Base-by-base conservation (phyloP, 2,329 filamentous ascomycete species). In the Monosporascus sp. region DNA sequence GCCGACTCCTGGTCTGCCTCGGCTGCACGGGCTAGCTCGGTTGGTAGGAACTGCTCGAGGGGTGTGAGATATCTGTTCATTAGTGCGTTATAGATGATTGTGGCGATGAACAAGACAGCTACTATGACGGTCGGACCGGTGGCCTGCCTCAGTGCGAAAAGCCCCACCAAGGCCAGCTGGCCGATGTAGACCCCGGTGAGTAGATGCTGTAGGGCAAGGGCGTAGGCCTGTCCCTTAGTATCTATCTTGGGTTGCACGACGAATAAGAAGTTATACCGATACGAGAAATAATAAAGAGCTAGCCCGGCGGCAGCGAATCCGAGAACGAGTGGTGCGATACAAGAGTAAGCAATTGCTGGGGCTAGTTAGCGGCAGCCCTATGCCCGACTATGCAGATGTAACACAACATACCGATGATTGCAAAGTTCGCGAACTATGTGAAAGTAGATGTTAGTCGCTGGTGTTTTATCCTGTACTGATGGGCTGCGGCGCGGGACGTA, bases 181-280 rank as follows among this genome's bases (percentile, higher is more conserved):
- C 81, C 77, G 38, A 91, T 75, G 66, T 92, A 91, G 51, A 88
- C 76, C 44, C 88, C 87, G 2, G 85, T 84, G 17, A 88, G 78
- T 45, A 89, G 78, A 40, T 91, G 87, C 65, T 90, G 84, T 28
- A 91, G 74, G 2, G 85, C 87, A 40, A 86, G 82, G 8, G 85
- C 81, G 64, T 90, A 91, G 57, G 83, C 78, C 46, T 85, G 79
- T 45, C 88, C 88, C 66, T 89, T 88, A 22, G 87, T 90, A 65
- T 91, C 87, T 60, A 90, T 84, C 60, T 81, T 74, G 28, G 84
- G 76, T 60, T 88, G 83, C 43, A 82, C 83, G 22, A 89, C 87
- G 66, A 86, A 91, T 24, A 91, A 75, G 51, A 91, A 69, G 69
- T 90, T 89, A 75, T 91, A 90, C 28, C 85, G 80, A 71, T 88